Evolutionary conservation across 495 filamentous ascomycete species (phyloP), one percentile per base, ranked within the genome.

Genomic region (Xylaria palmicola): DNA sequence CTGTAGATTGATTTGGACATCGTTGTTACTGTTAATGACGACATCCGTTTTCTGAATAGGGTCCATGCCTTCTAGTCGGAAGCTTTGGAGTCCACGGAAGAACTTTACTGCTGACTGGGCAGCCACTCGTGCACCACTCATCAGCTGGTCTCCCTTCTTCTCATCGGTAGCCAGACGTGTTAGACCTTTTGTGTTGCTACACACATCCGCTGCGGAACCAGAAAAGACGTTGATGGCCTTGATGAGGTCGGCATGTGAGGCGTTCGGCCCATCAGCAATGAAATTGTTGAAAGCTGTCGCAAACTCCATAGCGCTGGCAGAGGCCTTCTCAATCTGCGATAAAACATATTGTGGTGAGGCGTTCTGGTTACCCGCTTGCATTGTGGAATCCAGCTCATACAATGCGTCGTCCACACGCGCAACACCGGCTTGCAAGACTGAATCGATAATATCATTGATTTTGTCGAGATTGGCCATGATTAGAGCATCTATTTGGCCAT

Each of bases 311-410:
- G 93, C 91, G 57, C 86, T 96, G 13, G 91, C 84, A n/a, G 90
- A 91, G 0, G 94, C 94, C 77, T 97, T 98, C 72, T 98, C 94
- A 50, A 97, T 90, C 73, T 97, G 94, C 1, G 93, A 97, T 19
- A 97, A 81, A 20, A 98, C 92, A 70, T 96, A 97, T 1, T 92
- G 85, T n/a, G 94, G 91, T 26, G 93, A 95, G 2, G 94, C 94
- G 66, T 93, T 98, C 78, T 97, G 93, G 76, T 98, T 98, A 68
- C 94, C 94, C 43, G 94, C 94, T 73, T 97, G 93, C 92, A 96
- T 98, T 53, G 89, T 86, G 4, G 94, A 97, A 72, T 98, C 94
- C 26, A 98, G 81, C 74, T 98, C 94, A 74, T 98, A 98, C 24
- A 98, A 76, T 51, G 94, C 92, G 74, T 98, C 94, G 68, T 98